A percentile compares a stretch with the other conserved stretches of the same genome.
Conservation (phyloP, 2,329 filamentous ascomycete species). For the Diaporthe sp. region DNA sequence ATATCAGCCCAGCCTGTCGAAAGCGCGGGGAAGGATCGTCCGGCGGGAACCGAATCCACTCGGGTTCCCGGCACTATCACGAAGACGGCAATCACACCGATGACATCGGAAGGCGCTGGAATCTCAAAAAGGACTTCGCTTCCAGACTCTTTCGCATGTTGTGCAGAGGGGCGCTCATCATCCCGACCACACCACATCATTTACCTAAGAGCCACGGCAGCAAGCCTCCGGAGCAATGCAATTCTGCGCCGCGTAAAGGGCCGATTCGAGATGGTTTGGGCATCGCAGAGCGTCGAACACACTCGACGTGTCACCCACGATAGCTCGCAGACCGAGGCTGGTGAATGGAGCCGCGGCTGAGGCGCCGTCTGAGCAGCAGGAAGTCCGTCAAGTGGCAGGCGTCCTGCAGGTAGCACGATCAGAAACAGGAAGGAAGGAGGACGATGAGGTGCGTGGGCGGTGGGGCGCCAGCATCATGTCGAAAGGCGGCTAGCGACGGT, state of each 20-base stretch:
- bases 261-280: background rate
- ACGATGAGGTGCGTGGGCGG: background rate
- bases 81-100: slow-evolving; percentile 19
- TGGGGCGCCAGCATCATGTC: background rate
- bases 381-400: background rate
- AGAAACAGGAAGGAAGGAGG: background rate
- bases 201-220: slow-evolving; percentile 11
- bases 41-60: slow-evolving; percentile 14
- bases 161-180: background rate
- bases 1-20: slow-evolving; percentile 3
- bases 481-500: slow-evolving; percentile 14
- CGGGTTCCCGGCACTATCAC: slow-evolving; percentile 27
- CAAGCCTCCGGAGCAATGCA: background rate
- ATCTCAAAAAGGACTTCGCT: slow-evolving; percentile 15
- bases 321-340: background rate
- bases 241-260: slow-evolving; percentile 19
- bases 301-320: background rate
- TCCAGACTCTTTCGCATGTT: background rate
- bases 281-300: background rate
- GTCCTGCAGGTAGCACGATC: background rate
- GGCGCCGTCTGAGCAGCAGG: background rate
- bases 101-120: slow-evolving; percentile 5
- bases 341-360: background rate
- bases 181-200: slow-evolving; percentile 2
- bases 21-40: slow-evolving; percentile 23